Conservation (phyloP, 2,329 filamentous ascomycete genomes). For the Thielaviopsis euricoi region DNA sequence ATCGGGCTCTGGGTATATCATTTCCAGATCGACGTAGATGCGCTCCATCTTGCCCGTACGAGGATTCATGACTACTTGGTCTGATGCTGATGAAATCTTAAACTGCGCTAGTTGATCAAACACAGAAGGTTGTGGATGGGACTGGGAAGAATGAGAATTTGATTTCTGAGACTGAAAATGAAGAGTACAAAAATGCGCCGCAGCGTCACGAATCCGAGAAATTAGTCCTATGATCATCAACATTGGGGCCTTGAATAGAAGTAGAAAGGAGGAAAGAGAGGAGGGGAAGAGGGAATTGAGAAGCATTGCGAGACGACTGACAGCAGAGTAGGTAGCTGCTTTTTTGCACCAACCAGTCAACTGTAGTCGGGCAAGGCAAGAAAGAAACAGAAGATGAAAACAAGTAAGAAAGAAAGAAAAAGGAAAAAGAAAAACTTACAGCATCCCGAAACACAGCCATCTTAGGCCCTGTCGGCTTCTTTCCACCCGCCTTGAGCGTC, state of each 20-base stretch:
- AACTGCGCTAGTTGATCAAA: conserved; percentile 41
- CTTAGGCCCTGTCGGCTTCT: conserved; percentile 57
- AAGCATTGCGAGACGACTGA: background rate
- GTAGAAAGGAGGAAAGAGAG: background rate
- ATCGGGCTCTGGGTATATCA: conserved; percentile 64
- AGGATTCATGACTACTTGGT: conserved; percentile 70
- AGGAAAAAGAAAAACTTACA: conserved; percentile 46
- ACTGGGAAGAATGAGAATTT: conserved; percentile 11
- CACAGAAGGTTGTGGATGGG: conserved; percentile 2
- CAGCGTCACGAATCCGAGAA: conserved; percentile 22
- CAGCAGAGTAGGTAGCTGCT: conserved; percentile 17
- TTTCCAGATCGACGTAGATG: conserved; percentile 73
- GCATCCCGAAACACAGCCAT: conserved; percentile 89
- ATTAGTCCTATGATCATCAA: conserved; percentile 98
- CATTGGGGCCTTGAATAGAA: conserved; percentile 31
- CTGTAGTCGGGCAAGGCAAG: conserved; percentile 12
- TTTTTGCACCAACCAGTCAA: background rate
- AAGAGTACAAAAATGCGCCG: conserved; percentile 22
- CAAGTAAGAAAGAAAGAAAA: background rate
- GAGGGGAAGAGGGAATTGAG: background rate
- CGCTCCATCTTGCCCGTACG: conserved; percentile 70
- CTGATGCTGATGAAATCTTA: conserved; percentile 51
- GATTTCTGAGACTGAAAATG: conserved; percentile 39
- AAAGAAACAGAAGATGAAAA: background rate
- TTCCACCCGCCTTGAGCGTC: conserved; percentile 73